Percentiles rank a stretch among this genome's conserved stretches.
Conservation (phyloP, 345 rosid species). For the Firmiana major region DNA sequence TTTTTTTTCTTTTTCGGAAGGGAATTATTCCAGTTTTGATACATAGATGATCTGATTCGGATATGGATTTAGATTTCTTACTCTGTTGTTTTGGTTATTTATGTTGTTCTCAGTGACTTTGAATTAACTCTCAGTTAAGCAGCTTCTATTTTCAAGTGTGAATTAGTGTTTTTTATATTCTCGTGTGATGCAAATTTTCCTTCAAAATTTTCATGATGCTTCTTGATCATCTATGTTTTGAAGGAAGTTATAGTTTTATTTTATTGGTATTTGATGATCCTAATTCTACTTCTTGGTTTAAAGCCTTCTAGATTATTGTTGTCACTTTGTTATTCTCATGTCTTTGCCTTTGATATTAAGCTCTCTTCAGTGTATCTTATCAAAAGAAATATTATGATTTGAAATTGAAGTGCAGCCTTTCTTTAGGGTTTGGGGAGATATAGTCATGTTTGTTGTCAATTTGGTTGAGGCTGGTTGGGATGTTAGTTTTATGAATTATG, state of each 20-base stretch:
- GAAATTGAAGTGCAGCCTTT: background rate
- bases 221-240: background rate
- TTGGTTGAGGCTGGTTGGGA: background rate
- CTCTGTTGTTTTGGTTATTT: background rate
- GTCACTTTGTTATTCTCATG: background rate
- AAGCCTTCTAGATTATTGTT: background rate
- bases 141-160: constrained; percentile 1
- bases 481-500: constrained; percentile 1
- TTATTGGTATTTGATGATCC: background rate
- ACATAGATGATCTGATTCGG: constrained; percentile 8
- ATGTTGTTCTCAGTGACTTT: background rate
- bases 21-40: constrained; percentile 8
- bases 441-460: background rate
- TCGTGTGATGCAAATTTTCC: background rate
- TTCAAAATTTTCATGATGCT: background rate
- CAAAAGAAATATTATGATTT: background rate
- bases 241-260: background rate
- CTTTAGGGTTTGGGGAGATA: background rate
- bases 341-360: background rate
- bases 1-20: background rate
- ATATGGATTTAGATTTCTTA: background rate
- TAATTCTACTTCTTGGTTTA: background rate
- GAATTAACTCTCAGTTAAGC: background rate
- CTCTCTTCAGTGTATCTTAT: background rate
- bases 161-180: background rate